Base-by-base conservation (phyloP, 169 alveolate genomes). In the Eimeria falciformis region DNA sequence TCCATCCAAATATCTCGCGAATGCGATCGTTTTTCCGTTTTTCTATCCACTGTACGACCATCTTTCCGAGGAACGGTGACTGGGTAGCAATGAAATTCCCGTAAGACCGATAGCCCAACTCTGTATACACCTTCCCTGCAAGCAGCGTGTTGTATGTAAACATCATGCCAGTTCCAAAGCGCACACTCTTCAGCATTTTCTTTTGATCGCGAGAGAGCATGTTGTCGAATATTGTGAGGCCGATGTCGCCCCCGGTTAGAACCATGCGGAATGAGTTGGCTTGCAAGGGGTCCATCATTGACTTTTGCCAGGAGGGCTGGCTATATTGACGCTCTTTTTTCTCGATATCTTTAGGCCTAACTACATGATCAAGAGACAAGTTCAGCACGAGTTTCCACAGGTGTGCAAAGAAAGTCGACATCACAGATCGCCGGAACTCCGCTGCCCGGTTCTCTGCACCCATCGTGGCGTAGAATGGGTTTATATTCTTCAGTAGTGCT, bases 251-350 rank as follows among this genome's bases (percentile, higher is more conserved):
- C 0, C 83, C 83, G 11, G 83, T 43, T 25, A 71, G 6, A 17
- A 71, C 58, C 83, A 71, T 71, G 9, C 83, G 53, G 23, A 71
- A 71, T 53, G 83, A 71, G 83, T 71, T 71, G 4, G 33, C 55
- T 71, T 71, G 83, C n/a, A 71, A 56, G 9, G 83, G 83, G 55
- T 71, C 83, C 33, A 33, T 33, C 4, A 43, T 11, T 2, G 56
- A 27, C 5, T 45, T 37, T 45, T 40, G 83, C 83, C 83, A 71
- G 14, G 50, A 0, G 23, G 83, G 53, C 21, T 37, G 11, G 50
- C 83, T 37, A 27, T 33, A 71, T 40, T 71, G 58, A 9, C 5
- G n/a, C 23, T 71, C 83, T 71, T 43, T 71, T 17, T n/a, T n/a
- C 53, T 37, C 83, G 4, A 45, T 21, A 5, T 18, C 83, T 14